Conservation (phyloP, 2,329 filamentous ascomycete species). For the Emergomyces orientalis region DNA sequence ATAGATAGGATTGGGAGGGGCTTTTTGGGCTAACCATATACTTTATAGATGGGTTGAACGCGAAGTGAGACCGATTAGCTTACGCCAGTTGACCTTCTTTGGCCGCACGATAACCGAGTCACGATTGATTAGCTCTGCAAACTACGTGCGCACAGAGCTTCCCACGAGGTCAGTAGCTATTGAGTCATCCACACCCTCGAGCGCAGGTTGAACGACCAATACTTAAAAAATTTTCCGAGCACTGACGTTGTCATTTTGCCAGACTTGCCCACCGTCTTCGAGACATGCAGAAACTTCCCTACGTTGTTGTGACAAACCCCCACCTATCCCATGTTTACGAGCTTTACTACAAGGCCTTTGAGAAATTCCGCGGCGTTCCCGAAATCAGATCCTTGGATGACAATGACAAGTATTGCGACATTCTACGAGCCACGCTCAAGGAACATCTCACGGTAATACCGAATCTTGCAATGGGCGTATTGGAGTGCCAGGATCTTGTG, state of each 20-base stretch:
- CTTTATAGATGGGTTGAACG: slow-evolving; percentile 73
- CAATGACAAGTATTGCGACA: slow-evolving; percentile 76
- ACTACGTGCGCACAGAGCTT: slow-evolving; percentile 92
- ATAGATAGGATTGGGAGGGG: neutral
- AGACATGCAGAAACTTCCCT: slow-evolving; percentile 93
- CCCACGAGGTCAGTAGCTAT: slow-evolving; percentile 58
- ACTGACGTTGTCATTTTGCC: neutral
- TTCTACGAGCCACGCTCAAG: slow-evolving; percentile 68
- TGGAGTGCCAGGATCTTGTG: slow-evolving; percentile 80
- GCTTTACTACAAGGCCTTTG: slow-evolving; percentile 94
- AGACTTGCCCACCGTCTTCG: slow-evolving; percentile 89
- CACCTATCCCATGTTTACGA: slow-evolving; percentile 95
- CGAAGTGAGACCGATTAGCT: slow-evolving; percentile 87
- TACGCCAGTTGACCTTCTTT: slow-evolving; percentile 95
- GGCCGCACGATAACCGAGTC: slow-evolving; percentile 85
- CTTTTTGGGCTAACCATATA: neutral
- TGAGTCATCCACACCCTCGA: neutral
- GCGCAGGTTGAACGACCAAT: neutral
- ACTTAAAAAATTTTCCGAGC: neutral
- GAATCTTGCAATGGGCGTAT: slow-evolving; percentile 83
- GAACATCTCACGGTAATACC: slow-evolving; percentile 92
- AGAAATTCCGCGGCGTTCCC: slow-evolving; percentile 71
- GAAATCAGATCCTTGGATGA: slow-evolving; percentile 80
- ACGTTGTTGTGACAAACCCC: slow-evolving; percentile 88
- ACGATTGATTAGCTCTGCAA: slow-evolving; percentile 84